Base-by-base conservation (phyloP, 2,329 filamentous ascomycete species). In the Aspergillus sp. region DNA sequence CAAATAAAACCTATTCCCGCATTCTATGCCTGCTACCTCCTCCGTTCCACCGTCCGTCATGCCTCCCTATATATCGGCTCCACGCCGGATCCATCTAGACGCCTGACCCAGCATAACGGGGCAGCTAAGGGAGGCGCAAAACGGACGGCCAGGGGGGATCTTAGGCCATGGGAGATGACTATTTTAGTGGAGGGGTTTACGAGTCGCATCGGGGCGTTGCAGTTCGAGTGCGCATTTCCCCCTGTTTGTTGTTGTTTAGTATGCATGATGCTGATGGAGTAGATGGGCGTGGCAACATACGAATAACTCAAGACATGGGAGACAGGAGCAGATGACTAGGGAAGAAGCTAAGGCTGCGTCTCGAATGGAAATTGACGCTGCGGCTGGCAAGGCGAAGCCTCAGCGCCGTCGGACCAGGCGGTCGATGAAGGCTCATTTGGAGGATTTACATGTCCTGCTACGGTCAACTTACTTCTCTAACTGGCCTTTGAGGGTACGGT, bases 241-340 rank as follows among this genome's bases (percentile, higher is more conserved):
- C 25, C 3, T 32, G 33, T 42, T 32, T 33, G 35, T 22, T 4
- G 5, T 10, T 41, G 25, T 41, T 41, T 25, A 19, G 22, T 38
- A 22, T n/a, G n/a, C 17, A 25, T 35, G 25, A 41, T 45, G 7
- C 44, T 48, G 49, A 48, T 32, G 7, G 5, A 10, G 13, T 49
- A 91, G 88, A 75, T 96, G 91, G 91, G 90, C 91, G 35, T 85
- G 94, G 76, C 88, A 88, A 55, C 90, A 97, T 63, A 82, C 90
- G 1, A 86, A 93, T 62, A 66, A 85, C 30, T 90, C 90, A 4
- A 74, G 85, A 30, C 90, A 95, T 63, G 89, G 49, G 78, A 85
- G 10, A 68, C 77, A 10, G 74, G 78, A 27, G 32, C 23, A 12
- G 76, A 81, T n/a, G 51, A 37, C 76, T 83, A 10, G 25, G 25